Evolutionary conservation across 768 basidiomycete species (phyloP).

Genomic region (Termitomyces heimii): DNA sequence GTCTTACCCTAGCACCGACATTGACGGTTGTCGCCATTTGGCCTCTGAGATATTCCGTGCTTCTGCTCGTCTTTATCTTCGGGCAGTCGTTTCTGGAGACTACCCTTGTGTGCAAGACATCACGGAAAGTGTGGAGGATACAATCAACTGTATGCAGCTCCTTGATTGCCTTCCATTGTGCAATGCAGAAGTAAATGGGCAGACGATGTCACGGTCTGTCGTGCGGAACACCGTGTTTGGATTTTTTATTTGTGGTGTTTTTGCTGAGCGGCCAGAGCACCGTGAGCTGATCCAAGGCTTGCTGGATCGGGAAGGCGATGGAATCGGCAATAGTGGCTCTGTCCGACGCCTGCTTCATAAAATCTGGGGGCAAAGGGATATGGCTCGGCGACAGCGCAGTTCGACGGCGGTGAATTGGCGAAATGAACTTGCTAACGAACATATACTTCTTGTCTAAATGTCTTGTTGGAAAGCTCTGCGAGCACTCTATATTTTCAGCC

Average conservation of each 20-base stretch:
- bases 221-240: slow-evolving; percentile 76
- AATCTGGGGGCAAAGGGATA: slow-evolving; percentile 48
- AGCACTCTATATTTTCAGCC: background rate
- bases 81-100: slow-evolving; percentile 72
- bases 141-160: slow-evolving; percentile 41
- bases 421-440: slow-evolving; percentile 36
- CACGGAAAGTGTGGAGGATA: slow-evolving; percentile 43
- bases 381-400: background rate
- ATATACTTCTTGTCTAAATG: slow-evolving; percentile 52
- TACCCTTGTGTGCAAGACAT: slow-evolving; percentile 64
- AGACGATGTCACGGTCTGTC: slow-evolving; percentile 43
- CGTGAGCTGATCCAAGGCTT: slow-evolving; percentile 36
- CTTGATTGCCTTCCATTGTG: slow-evolving; percentile 19
- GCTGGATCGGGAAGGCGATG: slow-evolving; percentile 47
- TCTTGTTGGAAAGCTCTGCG: slow-evolving; percentile 1
- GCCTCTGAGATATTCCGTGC: slow-evolving; percentile 67
- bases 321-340: slow-evolving; percentile 60
- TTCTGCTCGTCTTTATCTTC: slow-evolving; percentile 69
- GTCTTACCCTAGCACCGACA: slow-evolving; percentile 11
- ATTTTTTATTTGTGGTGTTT: slow-evolving; percentile 66
- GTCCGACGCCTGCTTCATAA: slow-evolving; percentile 46
- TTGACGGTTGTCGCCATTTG: slow-evolving; percentile 32
- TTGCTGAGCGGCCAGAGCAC: slow-evolving; percentile 46
- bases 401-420: slow-evolving; percentile 54
- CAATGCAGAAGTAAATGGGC: slow-evolving; percentile 9